A percentile compares a stretch with the other conserved stretches of the same genome.
These are phyloP conservation scores for Vitis vinifera DNA, from an alignment of 164 flowering plant species.

Conservation along the genomic window DNA sequence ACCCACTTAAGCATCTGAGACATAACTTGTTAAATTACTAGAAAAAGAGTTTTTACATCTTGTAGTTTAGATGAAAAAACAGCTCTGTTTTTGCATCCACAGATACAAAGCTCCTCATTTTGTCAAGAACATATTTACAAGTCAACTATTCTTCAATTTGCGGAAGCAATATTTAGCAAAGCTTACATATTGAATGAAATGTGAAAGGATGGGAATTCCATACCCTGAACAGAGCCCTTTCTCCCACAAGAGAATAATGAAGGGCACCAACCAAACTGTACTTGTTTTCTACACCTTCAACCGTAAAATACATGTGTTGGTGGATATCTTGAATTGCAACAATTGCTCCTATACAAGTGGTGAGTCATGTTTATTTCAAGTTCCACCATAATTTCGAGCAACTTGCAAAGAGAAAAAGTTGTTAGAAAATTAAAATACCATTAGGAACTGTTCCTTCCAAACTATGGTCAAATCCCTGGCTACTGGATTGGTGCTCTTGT, in stretches of 20 bases:
- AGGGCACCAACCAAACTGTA: conserved; percentile 54
- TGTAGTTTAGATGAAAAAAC: too few relatives aligned
- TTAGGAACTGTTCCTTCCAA: conserved; percentile 52
- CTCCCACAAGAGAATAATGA: conserved; percentile 90
- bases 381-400: conserved; percentile 5
- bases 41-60: too few relatives aligned
- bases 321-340: conserved; percentile 89
- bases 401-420: not conserved
- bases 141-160: too few relatives aligned
- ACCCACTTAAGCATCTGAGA: too few relatives aligned
- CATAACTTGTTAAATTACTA: too few relatives aligned
- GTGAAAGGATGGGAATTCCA: conserved; percentile 12
- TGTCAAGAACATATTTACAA: too few relatives aligned
- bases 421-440: conserved; percentile 42
- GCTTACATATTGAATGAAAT: too few relatives aligned
- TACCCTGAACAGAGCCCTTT: conserved; percentile 92
- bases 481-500: conserved; percentile 24
- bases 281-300: conserved; percentile 50
- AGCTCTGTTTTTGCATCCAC: too few relatives aligned
- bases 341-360: conserved; percentile 61
- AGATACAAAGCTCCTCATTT: too few relatives aligned
- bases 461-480: conserved; percentile 30
- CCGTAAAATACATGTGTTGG: conserved; percentile 82
- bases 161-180: too few relatives aligned
- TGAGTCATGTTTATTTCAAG: conserved; percentile 5